Evolutionary conservation across 768 basidiomycete species (phyloP).

Genomic region (Hygrophorus russula): DNA sequence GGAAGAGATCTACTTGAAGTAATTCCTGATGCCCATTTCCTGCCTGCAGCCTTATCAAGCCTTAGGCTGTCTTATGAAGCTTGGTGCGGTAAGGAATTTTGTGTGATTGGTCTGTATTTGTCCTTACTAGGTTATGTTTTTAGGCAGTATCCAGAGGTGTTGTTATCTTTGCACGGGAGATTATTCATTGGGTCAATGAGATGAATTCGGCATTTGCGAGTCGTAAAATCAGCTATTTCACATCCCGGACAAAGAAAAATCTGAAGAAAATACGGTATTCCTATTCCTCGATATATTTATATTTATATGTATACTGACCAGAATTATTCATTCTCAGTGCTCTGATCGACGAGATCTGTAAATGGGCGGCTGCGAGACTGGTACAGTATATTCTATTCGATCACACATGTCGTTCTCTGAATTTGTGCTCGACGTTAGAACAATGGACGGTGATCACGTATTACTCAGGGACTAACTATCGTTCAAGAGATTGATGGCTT

Average conservation of each 20-base stretch:
- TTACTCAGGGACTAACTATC: neutral
- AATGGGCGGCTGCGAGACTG: neutral
- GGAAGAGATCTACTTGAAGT: slow-evolving; percentile 7
- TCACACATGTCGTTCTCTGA: neutral
- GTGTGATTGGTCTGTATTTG: neutral
- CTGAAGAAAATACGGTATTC: slow-evolving; percentile 5
- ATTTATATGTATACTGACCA: no score
- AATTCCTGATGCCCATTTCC: slow-evolving; percentile 11
- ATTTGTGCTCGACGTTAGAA: neutral
- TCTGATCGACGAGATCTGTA: neutral
- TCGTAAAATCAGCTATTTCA: slow-evolving; percentile 3
- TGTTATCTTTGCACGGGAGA: slow-evolving; percentile 5
- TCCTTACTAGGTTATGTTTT: slow-evolving; percentile 5
- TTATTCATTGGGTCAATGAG: slow-evolving; percentile 10
- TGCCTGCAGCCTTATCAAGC: slow-evolving; percentile 9
- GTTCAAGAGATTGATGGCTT: neutral
- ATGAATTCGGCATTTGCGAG: slow-evolving; percentile 6
- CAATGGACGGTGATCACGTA: neutral
- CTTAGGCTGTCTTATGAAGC: slow-evolving; percentile 8
- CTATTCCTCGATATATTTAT: neutral
- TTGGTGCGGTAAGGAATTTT: slow-evolving; percentile 7
- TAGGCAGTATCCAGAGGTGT: slow-evolving; percentile 2
- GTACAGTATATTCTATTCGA: neutral
- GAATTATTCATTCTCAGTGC: neutral
- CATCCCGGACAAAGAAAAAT: slow-evolving; percentile 9